Base-by-base conservation (phyloP, 1,284 basidiomycete genomes). In the Ceratobasidium sp. region DNA sequence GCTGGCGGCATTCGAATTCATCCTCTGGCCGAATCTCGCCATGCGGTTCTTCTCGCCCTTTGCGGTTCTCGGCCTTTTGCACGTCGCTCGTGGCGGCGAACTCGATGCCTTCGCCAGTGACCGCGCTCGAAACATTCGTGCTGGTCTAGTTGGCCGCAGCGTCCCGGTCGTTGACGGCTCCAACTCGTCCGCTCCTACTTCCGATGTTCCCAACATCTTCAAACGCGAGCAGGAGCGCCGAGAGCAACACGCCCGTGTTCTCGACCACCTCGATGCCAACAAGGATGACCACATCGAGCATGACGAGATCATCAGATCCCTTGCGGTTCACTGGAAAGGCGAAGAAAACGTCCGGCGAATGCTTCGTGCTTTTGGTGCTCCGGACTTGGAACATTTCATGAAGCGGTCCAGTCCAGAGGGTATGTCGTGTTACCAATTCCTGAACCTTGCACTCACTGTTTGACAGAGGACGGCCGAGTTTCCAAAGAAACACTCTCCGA, bases 31-130 rank as follows among this genome's bases (percentile, higher is more conserved):
- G 6, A 14, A 11, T 39, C 58, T 19, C 41, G 24, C 58, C 34
- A 61, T 61, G 58, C 58, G 58, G 37, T 41, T 39, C 41, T 61
- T 61, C 24, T 61, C 58, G 7, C 41, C 58, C 13, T 41, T 61
- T 61, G 58, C 58, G 9, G 34, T 61, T n/a, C 58, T 61, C 19
- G 58, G 58, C 8, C 58, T 61, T 8, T 19, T 61, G 22, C 41
- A 61, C 58, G 22, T 61, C 16, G 58, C 58, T 41, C 58, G 58
- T 5, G 58, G 58, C n/a, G 58, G 58, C 31, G 58, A 41, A 19
- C 58, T 61, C 58, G 37, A 61, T 27, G 34, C 58, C 1, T 61
- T 61, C 27, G 34, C 58, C 24, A 34, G 27, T 16, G 58, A 61
- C 13, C 34, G 58, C 16, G 58, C 58, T 61, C 58, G 58, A 22